Base-by-base conservation (phyloP, 148 eudicot genomes). In the Arctostaphylos glauca region DNA sequence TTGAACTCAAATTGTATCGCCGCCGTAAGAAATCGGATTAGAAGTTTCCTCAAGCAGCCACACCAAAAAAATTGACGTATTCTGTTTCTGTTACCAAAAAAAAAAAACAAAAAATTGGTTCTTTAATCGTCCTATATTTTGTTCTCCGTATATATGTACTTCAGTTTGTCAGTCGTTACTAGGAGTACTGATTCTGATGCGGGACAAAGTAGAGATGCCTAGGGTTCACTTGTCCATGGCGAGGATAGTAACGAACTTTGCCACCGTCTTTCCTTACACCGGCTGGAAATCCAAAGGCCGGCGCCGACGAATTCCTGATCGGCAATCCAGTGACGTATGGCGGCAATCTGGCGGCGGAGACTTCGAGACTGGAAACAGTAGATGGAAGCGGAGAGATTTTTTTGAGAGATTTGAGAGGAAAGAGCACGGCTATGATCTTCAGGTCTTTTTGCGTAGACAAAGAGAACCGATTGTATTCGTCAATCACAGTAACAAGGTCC, bases 371-470 rank as follows among this genome's bases (percentile, higher is more conserved):
- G 21, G 62, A 58, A 58, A 18, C 72, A 8, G 86, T 53, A 0
- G 92, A 62, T 13, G 90, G 81, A 15, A 86, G 60, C 2, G 91
- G 87, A 13, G 93, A 85, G 2, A 77, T 23, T 66, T 58, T 81
- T 18, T 72, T 87, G 64, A 18, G 55, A 44, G 62, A 76, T 76
- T 66, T 86, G 7, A 81, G 85, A 18, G 88, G 84, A 2, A 81
- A 89, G 21, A 94, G 85, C 23, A 94, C 89, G 0, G 94, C 93
- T 75, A 92, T 83, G 76, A 94, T 86, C 86, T 94, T 94, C 31
- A 83, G 73, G 48, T 64, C 70, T 14, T 64, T 58, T 1, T 58
- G n/a, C 21, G 84, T 21, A 2, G 85, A 4, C 0, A 84, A 10
- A 0, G 76, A 73, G 6, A 79, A 56, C 2, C 85, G 90, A 68